phyloP scores from a whole-genome alignment of 805 yeast genomes.

The Wickerhamiella vanderwaltii region DNA sequence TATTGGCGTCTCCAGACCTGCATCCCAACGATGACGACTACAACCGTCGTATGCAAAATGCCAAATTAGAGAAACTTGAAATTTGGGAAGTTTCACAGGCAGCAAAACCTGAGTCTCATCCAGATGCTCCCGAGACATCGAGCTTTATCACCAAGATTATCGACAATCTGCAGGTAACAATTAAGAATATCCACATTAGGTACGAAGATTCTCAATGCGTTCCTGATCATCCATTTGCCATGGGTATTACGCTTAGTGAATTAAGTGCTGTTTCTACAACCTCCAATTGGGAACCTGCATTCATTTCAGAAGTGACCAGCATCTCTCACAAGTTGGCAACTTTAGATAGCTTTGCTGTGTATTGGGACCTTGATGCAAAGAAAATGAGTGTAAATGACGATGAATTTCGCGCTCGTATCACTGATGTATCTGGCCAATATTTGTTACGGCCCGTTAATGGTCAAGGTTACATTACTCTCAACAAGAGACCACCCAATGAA shows the following conservation, averaged over 20 bases:
- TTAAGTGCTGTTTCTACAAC: constrained; percentile 87
- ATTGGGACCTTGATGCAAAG: constrained; percentile 64
- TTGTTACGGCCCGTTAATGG: constrained; percentile 84
- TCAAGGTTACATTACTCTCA: constrained; percentile 65
- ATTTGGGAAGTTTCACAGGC: constrained; percentile 37
- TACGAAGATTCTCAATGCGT: constrained; percentile 72
- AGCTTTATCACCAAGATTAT: constrained; percentile 69
- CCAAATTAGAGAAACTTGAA: constrained; percentile 56
- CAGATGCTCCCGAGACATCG: constrained; percentile 28
- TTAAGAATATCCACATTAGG: constrained; percentile 80
- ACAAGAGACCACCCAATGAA: constrained; percentile 45
- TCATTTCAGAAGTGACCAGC: constrained; percentile 55
- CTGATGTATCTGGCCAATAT: constrained; percentile 24
- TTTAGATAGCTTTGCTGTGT: constrained; percentile 59
- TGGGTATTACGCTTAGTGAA: constrained; percentile 76
- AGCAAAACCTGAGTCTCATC: constrained; percentile 26
- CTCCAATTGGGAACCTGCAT: constrained; percentile 70
- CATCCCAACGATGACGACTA: constrained; percentile 48
- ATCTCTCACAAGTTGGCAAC: constrained; percentile 68
- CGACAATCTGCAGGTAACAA: constrained; percentile 83
- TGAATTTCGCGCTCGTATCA: constrained; percentile 30
- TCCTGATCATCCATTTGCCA: constrained; percentile 63
- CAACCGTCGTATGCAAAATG: constrained; percentile 47
- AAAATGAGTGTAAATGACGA: constrained; percentile 34
- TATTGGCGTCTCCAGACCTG: constrained; percentile 66